Evolutionary conservation across 2,329 filamentous ascomycete genomes (phyloP), one percentile per base, ranked within the genome.

Genomic region (Sphaerulina musiva): DNA sequence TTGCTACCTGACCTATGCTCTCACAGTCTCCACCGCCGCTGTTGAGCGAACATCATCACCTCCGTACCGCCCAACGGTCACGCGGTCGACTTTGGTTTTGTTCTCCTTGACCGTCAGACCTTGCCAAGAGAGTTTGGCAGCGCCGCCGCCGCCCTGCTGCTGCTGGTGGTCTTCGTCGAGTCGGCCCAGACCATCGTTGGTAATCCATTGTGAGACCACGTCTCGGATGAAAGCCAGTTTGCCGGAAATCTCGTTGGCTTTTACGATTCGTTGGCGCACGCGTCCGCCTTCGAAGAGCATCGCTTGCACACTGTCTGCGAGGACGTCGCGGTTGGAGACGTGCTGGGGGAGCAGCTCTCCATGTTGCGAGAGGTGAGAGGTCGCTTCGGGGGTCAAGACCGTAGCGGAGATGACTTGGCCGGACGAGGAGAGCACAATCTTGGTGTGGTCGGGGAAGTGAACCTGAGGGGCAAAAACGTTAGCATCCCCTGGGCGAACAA

Each of bases 381-480:
- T 83, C 0, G 86, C 87, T 55, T 86, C 81, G n/a, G 82, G 74
- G 0, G 86, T 82, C 17, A 91, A 80, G 64, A 88, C 85, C 73
- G 87, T 87, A 67, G 90, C 89, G 67, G 88, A 85, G 62, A 86
- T 85, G 77, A 83, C 86, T 1, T 79, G 82, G n/a, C 86, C 87
- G 31, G 85, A 81, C 1, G 84, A 74, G 54, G 89, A 87, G 26
- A 93, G 74, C 10, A 92, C 85, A 51, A 93, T 80, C 72, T 93
- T 93, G 55, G 88, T 92, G 69, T 93, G 88, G 62, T 93, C 88
- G 2, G 88, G 87, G 69, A 93, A 93, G 72, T 93, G 92, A 72
- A 92, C 87, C 80, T 89, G 60, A 3, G 6, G 32, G 14, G 20
- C 20, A 20, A 20, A 2, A 40, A 20, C 12, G 48, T 64, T 53